Evolutionary conservation across 192 early-diverging fungal genomes (phyloP), one percentile per base, ranked within the genome.

Genomic region (Lobosporangium transversale): DNA sequence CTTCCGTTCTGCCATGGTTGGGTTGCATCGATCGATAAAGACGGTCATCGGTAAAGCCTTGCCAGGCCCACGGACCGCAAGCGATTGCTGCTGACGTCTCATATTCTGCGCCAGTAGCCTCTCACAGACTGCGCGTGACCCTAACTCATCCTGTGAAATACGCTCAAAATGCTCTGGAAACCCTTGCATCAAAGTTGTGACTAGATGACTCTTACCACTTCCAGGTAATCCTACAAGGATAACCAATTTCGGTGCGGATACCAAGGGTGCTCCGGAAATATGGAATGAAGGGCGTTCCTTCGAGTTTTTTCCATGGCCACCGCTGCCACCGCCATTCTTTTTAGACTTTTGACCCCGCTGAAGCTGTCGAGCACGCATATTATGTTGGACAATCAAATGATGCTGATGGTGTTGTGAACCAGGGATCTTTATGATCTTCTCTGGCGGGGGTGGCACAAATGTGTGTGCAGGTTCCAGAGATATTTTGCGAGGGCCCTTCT

Each of bases 1-100:
- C 35, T 62, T 66, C 20, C 73, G 59, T 31, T 76, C 73, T 1
- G 73, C 47, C 27, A 56, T 49, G 8, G 73, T 76, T 3, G 73
- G 73, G 17, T 76, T 76, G 36, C 73, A 76, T 2, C 73, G 42
- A 31, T 76, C 73, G 14, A 76, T 29, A 42, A 76, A 62, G 20
- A 76, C 42, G 2, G 73, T 76, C 73, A 76, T 76, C 0, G 73
- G 73, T 20, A 76, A 57, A 35, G 73, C 73, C 35, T 67, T 76
- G 18, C 58, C 56, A n/a, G 73, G 58, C 45, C 73, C 73, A 24
- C 73, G 63, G 0, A 37, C 52, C 1, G 59, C 58, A 14, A 76
- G 58, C 12, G 73, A 61, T n/a, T 65, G 62, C 26, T 76, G 73
- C 23, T 76, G 73, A 12, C 67, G 73, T 31, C 73, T 59, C 73